Base-by-base conservation (phyloP, 208 protist genomes). In the Leishmania turanica region DNA sequence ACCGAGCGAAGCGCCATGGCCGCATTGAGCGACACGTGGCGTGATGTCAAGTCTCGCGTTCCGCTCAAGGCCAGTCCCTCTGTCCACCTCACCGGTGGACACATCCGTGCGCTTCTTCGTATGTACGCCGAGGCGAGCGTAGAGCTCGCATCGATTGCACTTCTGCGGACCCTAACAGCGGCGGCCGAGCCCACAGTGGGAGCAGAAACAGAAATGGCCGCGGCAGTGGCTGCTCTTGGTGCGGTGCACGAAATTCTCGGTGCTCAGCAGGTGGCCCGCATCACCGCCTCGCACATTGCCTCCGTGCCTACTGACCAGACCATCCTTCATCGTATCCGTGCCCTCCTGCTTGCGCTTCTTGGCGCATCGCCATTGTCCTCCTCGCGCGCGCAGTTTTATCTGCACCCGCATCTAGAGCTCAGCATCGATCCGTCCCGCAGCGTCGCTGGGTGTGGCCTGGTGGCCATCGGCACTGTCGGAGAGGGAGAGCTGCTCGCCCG, bases 401-500 rank as follows among this genome's bases (percentile, higher is more conserved):
- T 92, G 11, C 84, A 91, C 66, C 69, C 85, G 37, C 69, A 45
- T 40, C 85, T 86, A 60, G 85, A 89, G 51, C 72, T 86, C 34
- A 90, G 77, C 60, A 69, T 60, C 19, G 87, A 92, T 58, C 34
- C 73, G 17, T 79, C 62, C 37, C 82, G 80, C 64, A 68, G 87
- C n/a, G 75, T 83, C 1, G 80, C 87, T 13, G 91, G 91, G 19
- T 70, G 77, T 4, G 91, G 91, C 1, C 65, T 94, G 31, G 75
- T 92, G 31, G 83, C 91, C 11, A 85, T 77, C 19, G 75, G 45
- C 9, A 19, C 77, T 0, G 82, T 94, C 49, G n/a, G 62, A 37
- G 91, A 89, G 69, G 91, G 88, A 21, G 79, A 77, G 68, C 80
- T 88, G 8, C 80, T 94, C 37, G 27, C 86, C 1, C 80, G 76